Percentiles rank a stretch among this genome's conserved stretches.
phyloP scores from a whole-genome alignment of 129 eudicot species.

The Tanacetum coccineum region DNA sequence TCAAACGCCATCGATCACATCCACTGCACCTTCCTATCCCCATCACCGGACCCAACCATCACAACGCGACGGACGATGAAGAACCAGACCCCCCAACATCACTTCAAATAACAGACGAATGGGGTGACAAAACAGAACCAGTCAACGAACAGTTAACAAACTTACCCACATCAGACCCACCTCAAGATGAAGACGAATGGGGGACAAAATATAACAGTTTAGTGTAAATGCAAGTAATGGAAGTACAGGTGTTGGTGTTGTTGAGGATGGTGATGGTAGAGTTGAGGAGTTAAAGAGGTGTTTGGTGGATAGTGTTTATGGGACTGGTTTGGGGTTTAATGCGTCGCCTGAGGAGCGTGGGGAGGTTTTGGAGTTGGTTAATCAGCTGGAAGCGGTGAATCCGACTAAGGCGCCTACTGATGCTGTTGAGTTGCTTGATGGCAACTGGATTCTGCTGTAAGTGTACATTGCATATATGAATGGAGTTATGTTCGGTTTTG shows the following conservation, averaged over 20 bases:
- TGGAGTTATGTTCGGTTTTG: too few relatives aligned
- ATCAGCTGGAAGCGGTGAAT: slow-evolving; percentile 70
- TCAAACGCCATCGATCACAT: too few relatives aligned
- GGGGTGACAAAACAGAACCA: slow-evolving; percentile 87
- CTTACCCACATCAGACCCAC: slow-evolving; percentile 62
- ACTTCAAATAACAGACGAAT: slow-evolving; percentile 46
- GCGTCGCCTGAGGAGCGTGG: slow-evolving; percentile 82
- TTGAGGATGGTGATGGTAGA: slow-evolving; percentile 23
- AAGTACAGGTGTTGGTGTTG: slow-evolving; percentile 11
- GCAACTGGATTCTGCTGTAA: slow-evolving; percentile 91
- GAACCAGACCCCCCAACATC: slow-evolving; percentile 31
- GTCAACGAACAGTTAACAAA: slow-evolving; percentile 54
- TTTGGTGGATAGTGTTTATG: slow-evolving; percentile 79
- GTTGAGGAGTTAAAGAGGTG: slow-evolving; percentile 63
- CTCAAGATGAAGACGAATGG: slow-evolving; percentile 77
- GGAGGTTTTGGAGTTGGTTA: slow-evolving; percentile 71
- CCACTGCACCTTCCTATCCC: slow-evolving; percentile 33
- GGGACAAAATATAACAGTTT: too few relatives aligned
- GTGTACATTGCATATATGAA: slow-evolving; percentile 19
- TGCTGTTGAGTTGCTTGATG: slow-evolving; percentile 67
- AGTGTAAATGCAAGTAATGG: too few relatives aligned
- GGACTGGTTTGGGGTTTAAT: slow-evolving; percentile 72
- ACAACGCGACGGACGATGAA: slow-evolving; percentile 45
- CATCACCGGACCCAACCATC: slow-evolving; percentile 34
- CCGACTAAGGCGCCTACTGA: slow-evolving; percentile 76